Evolutionary conservation across 176 grass and related monocot species (phyloP).

Genomic region (Elaeis guineensis): DNA sequence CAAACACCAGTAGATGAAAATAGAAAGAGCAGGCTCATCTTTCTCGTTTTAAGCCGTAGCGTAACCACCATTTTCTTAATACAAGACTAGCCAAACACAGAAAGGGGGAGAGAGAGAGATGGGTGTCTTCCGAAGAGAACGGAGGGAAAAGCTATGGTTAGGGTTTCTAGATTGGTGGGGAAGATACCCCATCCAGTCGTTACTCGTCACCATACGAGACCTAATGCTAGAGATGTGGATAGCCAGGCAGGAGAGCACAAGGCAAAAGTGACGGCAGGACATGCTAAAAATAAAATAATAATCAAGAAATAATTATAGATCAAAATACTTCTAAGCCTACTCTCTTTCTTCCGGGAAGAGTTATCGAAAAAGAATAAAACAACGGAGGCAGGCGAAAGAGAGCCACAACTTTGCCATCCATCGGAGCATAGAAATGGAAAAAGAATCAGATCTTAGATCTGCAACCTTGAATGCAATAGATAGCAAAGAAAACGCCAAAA

Average conservation of each 20-base stretch:
- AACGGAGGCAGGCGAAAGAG: not conserved
- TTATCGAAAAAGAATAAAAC: not conserved
- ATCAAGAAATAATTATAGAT: no score
- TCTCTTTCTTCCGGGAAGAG: not conserved
- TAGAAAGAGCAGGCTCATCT: no score
- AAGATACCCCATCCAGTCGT: slow-evolving; percentile 16
- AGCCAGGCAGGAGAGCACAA: slow-evolving; percentile 4
- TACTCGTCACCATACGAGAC: slow-evolving; percentile 8
- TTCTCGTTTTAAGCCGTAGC: no score
- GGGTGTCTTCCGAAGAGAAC: not conserved
- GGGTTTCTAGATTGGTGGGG: slow-evolving; percentile 14
- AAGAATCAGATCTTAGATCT: slow-evolving; percentile 33
- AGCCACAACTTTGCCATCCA: not conserved
- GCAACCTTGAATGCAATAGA: slow-evolving; percentile 23
- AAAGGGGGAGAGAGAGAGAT: not conserved
- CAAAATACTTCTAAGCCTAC: no score
- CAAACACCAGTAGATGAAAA: no score
- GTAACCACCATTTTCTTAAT: no score
- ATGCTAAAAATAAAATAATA: slow-evolving; percentile 12
- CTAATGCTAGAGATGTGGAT: slow-evolving; percentile 2
- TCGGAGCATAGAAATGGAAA: slow-evolving; percentile 28
- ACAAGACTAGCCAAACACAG: no score
- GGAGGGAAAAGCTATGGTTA: slow-evolving; percentile 7
- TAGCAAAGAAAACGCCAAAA: slow-evolving; percentile 9
- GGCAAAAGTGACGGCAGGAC: slow-evolving; percentile 23